Evolutionary conservation across 768 basidiomycete genomes (phyloP).

Genomic region (Leccinum uliginosum): DNA sequence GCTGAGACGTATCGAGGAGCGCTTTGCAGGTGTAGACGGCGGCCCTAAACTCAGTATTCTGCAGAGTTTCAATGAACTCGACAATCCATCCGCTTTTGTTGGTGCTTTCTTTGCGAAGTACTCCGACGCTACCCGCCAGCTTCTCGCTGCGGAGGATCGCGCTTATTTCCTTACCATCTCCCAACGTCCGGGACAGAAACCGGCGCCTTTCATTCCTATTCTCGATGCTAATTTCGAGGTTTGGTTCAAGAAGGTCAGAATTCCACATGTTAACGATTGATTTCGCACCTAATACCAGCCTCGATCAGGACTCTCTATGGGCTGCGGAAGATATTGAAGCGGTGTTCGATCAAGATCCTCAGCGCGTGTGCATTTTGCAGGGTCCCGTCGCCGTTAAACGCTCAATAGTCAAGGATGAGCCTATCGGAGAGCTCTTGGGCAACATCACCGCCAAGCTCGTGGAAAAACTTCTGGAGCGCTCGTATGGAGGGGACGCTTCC

Average conservation of each 20-base stretch:
- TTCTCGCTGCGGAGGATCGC: constrained; percentile 89
- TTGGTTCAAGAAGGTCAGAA: constrained; percentile 96
- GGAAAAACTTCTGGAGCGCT: constrained; percentile 69
- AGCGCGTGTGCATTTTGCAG: constrained; percentile 96
- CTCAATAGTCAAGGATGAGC: constrained; percentile 85
- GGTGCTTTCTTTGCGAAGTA: constrained; percentile 82
- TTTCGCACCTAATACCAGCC: constrained; percentile 9
- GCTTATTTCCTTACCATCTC: constrained; percentile 95
- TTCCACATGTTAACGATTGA: background rate
- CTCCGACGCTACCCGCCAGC: constrained; percentile 74
- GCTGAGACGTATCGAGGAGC: constrained; percentile 92
- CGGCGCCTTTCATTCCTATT: constrained; percentile 96
- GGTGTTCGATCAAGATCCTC: constrained; percentile 97
- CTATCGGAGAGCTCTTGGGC: constrained; percentile 88
- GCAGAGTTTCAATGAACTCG: constrained; percentile 76
- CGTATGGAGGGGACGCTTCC: constrained; percentile 71
- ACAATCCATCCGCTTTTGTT: constrained; percentile 77
- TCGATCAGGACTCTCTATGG: constrained; percentile 86
- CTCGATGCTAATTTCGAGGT: constrained; percentile 92
- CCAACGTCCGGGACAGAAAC: constrained; percentile 96
- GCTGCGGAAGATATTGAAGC: constrained; percentile 97
- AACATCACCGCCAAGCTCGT: constrained; percentile 79
- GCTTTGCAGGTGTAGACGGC: constrained; percentile 87
- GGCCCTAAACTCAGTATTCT: constrained; percentile 79
- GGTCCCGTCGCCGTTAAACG: constrained; percentile 94